Base-by-base conservation (phyloP, 2,329 filamentous ascomycete species). In the Colletotrichum incanum region DNA sequence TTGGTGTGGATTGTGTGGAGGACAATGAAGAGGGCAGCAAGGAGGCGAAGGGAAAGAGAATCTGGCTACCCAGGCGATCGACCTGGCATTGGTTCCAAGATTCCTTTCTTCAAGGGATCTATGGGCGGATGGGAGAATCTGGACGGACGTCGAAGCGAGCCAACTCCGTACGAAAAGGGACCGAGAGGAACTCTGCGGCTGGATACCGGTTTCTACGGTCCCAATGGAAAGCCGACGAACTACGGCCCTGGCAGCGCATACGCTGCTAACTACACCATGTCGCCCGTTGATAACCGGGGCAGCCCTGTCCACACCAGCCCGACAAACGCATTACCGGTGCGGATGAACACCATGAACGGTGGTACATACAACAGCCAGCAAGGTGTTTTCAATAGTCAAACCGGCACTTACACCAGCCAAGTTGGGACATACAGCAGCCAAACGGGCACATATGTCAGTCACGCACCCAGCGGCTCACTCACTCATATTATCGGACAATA, bases 1-100 rank as follows among this genome's bases (percentile, higher is more conserved):
- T 69, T 87, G 31, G 75, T 76, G 9, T 88, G 85, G 85, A 78
- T 87, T 31, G 76, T 84, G 6, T 86, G 83, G 79, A 84, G 82
- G 81, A 77, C 84, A 39, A 74, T 83, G 16, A 84, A 81, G 76
- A 79, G 81, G 28, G 77, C 79, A 61, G 80, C 55, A 80, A 80
- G 67, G 83, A 80, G 73, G 82, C 77, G 62, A 75, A 75, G 39
- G 70, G 72, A 12, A 74, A 75, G 63, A 73, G 66, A 37, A 56
- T 66, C 34, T 61, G 72, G 23, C 75, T 75, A 39, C 72, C 76
- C 11, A 74, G 74, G 18, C 76, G 66, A 77, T 26, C 71, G 73
- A 23, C 73, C 75, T 20, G 73, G 77, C 3, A 34, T 83, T 7
- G 71, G 79, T 6, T 76, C 77, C 61, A 82, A 78, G 49, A 72